phyloP scores from a whole-genome alignment of 2,329 filamentous ascomycete species.

The Orbilia quercus region DNA sequence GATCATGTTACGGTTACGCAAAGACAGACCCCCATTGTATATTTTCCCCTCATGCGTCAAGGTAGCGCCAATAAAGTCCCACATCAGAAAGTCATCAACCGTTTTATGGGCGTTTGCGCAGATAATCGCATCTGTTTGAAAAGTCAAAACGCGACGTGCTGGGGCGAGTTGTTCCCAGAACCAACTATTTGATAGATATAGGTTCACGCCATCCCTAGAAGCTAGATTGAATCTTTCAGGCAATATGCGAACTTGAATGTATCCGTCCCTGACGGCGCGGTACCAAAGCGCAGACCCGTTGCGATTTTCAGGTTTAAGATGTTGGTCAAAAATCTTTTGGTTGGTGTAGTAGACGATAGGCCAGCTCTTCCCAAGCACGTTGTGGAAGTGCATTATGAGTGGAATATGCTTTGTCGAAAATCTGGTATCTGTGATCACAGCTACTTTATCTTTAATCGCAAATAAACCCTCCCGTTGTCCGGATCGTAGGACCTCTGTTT shows the following conservation, averaged over 20 bases:
- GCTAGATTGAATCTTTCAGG: constrained; percentile 62
- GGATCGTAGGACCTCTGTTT: not conserved
- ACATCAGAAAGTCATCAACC: constrained; percentile 63
- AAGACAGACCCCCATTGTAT: constrained; percentile 63
- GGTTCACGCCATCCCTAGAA: constrained; percentile 62
- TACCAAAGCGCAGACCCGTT: constrained; percentile 60
- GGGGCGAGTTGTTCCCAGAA: constrained; percentile 63
- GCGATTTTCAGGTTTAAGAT: constrained; percentile 59
- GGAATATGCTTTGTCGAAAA: constrained; percentile 62
- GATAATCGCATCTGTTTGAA: constrained; percentile 64
- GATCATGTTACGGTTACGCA: constrained; percentile 62
- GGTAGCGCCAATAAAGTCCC: constrained; percentile 63
- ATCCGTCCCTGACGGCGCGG: constrained; percentile 61
- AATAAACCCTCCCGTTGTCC: not conserved
- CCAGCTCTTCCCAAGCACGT: constrained; percentile 65
- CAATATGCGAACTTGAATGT: constrained; percentile 63
- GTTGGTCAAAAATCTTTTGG: constrained; percentile 58
- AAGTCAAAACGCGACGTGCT: constrained; percentile 63
- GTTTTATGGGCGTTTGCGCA: constrained; percentile 61
- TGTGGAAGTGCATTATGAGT: constrained; percentile 63
- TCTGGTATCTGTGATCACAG: constrained; percentile 63
- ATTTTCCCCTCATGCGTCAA: constrained; percentile 57
- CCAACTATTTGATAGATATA: constrained; percentile 62
- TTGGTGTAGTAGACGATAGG: constrained; percentile 65
- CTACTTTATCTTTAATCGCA: constrained; percentile 59